phyloP scores from a whole-genome alignment of 805 yeast genomes.

The Candida takata region DNA sequence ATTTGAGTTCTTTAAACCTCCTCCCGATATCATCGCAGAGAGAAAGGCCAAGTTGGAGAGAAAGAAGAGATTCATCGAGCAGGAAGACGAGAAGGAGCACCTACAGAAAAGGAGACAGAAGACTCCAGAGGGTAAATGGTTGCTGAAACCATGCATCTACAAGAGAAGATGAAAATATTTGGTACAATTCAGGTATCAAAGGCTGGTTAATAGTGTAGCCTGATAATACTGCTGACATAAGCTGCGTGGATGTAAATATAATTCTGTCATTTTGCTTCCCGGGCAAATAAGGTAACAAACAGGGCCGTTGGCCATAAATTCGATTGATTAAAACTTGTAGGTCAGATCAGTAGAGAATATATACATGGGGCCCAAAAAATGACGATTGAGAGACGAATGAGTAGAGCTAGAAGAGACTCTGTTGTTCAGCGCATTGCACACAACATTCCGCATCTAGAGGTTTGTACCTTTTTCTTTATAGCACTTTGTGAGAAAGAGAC shows the following conservation, averaged over 20 bases:
- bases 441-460: slow-evolving; percentile 34
- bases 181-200: too few relatives aligned
- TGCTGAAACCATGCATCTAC: slow-evolving; percentile 92
- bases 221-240: neutral
- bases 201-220: too few relatives aligned
- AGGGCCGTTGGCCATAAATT: too few relatives aligned
- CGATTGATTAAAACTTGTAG: too few relatives aligned
- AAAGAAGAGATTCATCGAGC: slow-evolving; percentile 63
- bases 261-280: neutral
- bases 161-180: slow-evolving; percentile 78
- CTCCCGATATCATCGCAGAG: slow-evolving; percentile 58
- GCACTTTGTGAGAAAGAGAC: neutral
- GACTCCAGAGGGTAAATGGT: slow-evolving; percentile 76
- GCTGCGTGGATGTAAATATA: neutral
- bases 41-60: slow-evolving; percentile 54
- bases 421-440: slow-evolving; percentile 57
- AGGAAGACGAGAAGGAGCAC: slow-evolving; percentile 54
- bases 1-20: slow-evolving; percentile 89
- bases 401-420: slow-evolving; percentile 49
- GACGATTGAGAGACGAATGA: slow-evolving; percentile 16
- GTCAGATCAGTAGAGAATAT: too few relatives aligned
- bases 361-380: slow-evolving; percentile 7
- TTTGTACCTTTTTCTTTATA: slow-evolving; percentile 12
- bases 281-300: neutral
- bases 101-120: slow-evolving; percentile 46